Conservation (phyloP, 2,329 filamentous ascomycete species). For the Ciborinia camelliae region DNA sequence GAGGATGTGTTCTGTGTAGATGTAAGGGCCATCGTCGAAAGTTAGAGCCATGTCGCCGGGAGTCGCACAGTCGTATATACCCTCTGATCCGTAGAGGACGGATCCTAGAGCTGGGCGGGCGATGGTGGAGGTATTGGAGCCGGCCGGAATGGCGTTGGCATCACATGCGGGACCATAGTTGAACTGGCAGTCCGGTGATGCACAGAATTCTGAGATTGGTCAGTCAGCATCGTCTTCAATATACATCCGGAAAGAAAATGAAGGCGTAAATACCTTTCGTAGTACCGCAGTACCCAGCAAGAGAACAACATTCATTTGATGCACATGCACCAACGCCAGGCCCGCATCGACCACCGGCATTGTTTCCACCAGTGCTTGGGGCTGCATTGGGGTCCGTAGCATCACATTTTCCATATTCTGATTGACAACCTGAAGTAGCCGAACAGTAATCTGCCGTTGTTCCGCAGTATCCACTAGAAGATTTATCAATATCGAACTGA, state of each 20-base stretch:
- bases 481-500: background rate
- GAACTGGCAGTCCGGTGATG: slow-evolving; percentile 25
- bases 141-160: slow-evolving; percentile 51
- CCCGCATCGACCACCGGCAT: slow-evolving; percentile 48
- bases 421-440: slow-evolving; percentile 23
- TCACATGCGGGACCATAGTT: slow-evolving; percentile 45
- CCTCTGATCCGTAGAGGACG: slow-evolving; percentile 53
- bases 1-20: slow-evolving; percentile 59
- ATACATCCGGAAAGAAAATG: no score
- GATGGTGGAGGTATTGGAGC: slow-evolving; percentile 51
- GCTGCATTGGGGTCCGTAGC: slow-evolving; percentile 49
- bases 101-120: slow-evolving; percentile 48
- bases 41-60: slow-evolving; percentile 62
- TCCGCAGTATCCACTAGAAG: slow-evolving; percentile 12
- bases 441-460: slow-evolving; percentile 21
- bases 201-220: slow-evolving; percentile 23
- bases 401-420: slow-evolving; percentile 45
- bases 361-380: slow-evolving; percentile 37
- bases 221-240: background rate
- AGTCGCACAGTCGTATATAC: slow-evolving; percentile 55
- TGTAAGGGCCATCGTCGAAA: slow-evolving; percentile 64
- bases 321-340: slow-evolving; percentile 19
- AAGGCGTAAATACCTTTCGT: background rate
- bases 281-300: slow-evolving; percentile 21
- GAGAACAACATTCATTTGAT: slow-evolving; percentile 23